These are phyloP conservation scores for Globisporangium rhizosaccharum DNA, from an alignment of 352 stramenopile species.

Conservation along the genomic window DNA sequence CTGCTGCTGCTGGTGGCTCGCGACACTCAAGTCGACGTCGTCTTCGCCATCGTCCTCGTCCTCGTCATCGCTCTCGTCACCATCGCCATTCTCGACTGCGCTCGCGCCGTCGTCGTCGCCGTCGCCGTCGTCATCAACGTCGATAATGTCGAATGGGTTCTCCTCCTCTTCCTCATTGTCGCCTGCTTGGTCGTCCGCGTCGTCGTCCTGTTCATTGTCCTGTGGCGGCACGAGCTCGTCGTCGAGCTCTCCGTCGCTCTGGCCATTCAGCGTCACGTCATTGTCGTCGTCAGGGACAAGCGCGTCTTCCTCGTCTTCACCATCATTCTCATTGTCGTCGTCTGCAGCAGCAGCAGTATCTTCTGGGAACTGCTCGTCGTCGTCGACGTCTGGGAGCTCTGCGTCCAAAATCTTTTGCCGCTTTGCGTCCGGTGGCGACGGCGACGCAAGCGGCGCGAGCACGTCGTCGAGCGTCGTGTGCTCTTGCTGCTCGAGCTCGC, in stretches of 20 bases:
- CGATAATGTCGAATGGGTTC: constrained; percentile 23
- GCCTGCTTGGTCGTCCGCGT: constrained; percentile 6
- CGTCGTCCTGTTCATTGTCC: constrained; percentile 14
- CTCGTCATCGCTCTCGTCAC: constrained; percentile 15
- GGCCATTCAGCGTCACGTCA: not conserved
- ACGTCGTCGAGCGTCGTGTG: constrained; percentile 67
- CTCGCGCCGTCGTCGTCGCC: constrained; percentile 20
- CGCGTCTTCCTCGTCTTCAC: constrained; percentile 11
- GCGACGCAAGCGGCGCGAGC: constrained; percentile 17
- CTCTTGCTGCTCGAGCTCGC: constrained; percentile 20
- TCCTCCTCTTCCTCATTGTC: constrained; percentile 3
- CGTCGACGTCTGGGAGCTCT: constrained; percentile 46
- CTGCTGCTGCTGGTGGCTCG: constrained; percentile 9
- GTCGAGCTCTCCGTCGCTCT: not conserved
- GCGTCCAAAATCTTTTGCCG: constrained; percentile 38
- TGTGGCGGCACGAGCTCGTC: constrained; percentile 13
- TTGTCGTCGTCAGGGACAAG: constrained; percentile 10
- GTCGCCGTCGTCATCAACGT: constrained; percentile 21
- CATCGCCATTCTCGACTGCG: constrained; percentile 15
- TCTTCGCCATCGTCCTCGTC: constrained; percentile 16
- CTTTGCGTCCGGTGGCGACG: constrained; percentile 31
- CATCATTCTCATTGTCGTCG: constrained; percentile 11
- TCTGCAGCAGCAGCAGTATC: not conserved
- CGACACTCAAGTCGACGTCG: constrained; percentile 10
- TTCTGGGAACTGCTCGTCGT: constrained; percentile 29